Evolutionary conservation across 257 asterid species (phyloP).

Genomic region (Jacaranda copaia): DNA sequence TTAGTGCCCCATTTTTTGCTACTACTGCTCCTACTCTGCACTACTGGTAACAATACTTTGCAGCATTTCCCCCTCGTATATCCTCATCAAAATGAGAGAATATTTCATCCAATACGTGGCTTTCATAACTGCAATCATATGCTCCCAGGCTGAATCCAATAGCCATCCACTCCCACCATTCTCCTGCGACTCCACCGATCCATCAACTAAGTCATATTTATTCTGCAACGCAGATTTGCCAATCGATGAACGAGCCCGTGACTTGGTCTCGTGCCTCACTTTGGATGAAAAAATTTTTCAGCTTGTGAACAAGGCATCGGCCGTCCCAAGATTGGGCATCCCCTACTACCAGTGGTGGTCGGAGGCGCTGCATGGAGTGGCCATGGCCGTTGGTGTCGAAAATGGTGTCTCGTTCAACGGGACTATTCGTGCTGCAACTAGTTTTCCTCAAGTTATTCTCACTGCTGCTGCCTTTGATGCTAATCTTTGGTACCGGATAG

Average conservation of each 20-base stretch:
- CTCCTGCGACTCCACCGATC: constrained; percentile 50
- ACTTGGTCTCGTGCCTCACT: constrained; percentile 51
- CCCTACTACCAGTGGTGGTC: constrained; percentile 76
- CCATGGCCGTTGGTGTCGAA: constrained; percentile 49
- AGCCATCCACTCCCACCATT: constrained; percentile 50
- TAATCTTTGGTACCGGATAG: constrained; percentile 72
- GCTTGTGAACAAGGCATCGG: constrained; percentile 57
- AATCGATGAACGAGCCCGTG: constrained; percentile 43
- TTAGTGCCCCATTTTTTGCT: not conserved
- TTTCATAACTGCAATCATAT: constrained; percentile 21
- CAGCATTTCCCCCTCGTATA: not conserved
- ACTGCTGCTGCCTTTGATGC: constrained; percentile 76
- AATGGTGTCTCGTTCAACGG: constrained; percentile 53
- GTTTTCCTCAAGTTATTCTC: constrained; percentile 80
- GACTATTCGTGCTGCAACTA: constrained; percentile 52
- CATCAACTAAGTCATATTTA: constrained; percentile 39
- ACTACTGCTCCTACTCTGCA: too few relatives aligned
- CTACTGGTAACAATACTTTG: too few relatives aligned
- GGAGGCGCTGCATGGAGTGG: constrained; percentile 68
- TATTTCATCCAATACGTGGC: constrained; percentile 24
- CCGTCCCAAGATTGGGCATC: constrained; percentile 54
- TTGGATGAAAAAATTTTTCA: constrained; percentile 60
- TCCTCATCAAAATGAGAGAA: constrained; percentile 18
- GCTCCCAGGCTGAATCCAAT: constrained; percentile 22
- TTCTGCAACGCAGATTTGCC: constrained; percentile 50